Conservation (phyloP, 2,329 filamentous ascomycete genomes). For the Capronia coronata region DNA sequence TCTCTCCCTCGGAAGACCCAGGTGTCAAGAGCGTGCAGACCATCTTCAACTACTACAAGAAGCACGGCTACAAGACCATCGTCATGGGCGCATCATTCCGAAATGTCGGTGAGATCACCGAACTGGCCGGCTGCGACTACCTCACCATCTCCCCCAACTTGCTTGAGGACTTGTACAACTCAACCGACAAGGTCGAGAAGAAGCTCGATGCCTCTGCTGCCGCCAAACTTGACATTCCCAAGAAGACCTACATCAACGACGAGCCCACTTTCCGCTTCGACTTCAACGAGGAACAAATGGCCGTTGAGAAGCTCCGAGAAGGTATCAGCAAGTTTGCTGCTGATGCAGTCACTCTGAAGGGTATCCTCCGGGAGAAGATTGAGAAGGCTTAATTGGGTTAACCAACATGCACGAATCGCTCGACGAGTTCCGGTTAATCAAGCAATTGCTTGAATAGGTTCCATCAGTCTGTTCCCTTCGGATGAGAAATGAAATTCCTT, state of each 20-base stretch:
- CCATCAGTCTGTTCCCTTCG: not conserved
- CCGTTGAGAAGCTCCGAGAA: slow-evolving; percentile 96
- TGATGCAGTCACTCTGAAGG: slow-evolving; percentile 89
- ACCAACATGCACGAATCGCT: not conserved
- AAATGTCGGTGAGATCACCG: slow-evolving; percentile 91
- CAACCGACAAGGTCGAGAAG: slow-evolving; percentile 71
- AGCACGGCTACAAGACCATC: slow-evolving; percentile 97
- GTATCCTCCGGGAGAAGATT: slow-evolving; percentile 83
- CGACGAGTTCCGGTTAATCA: not conserved
- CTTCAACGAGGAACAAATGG: slow-evolving; percentile 99
- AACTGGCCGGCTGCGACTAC: slow-evolving; percentile 97
- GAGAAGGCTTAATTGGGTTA: slow-evolving; percentile 31
- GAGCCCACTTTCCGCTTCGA: slow-evolving; percentile 93
- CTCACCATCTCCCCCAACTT: slow-evolving; percentile 94
- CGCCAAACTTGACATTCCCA: slow-evolving; percentile 65
- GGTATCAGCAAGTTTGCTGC: slow-evolving; percentile 99
- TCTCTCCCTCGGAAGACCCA: slow-evolving; percentile 81
- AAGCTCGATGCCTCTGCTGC: slow-evolving; percentile 76
- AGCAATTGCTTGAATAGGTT: not conserved
- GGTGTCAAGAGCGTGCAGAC: slow-evolving; percentile 87
- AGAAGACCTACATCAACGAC: slow-evolving; percentile 84
- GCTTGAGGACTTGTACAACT: slow-evolving; percentile 90
- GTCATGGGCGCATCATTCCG: slow-evolving; percentile 99
- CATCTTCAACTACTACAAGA: slow-evolving; percentile 99
- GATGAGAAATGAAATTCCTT: not conserved